Base-by-base conservation (phyloP, 371 early-diverging fungal genomes). In the Actinomucor elegans region DNA sequence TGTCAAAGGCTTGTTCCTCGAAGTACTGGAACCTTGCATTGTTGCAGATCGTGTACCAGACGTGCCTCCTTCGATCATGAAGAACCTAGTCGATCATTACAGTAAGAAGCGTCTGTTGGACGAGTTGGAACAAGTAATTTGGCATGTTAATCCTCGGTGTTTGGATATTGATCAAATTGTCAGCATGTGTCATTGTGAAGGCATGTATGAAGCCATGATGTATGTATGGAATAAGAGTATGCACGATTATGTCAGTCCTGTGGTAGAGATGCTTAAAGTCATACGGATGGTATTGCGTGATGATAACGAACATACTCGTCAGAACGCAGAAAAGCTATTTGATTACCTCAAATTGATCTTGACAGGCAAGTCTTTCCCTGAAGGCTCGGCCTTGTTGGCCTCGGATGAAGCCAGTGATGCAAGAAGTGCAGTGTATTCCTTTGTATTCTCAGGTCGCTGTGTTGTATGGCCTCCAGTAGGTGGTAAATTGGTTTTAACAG, bases 211-310 rank as follows among this genome's bases (percentile, higher is more conserved):
- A 37, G 92, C 86, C 1, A 74, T 91, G 64, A 88, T 89, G 56
- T 91, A 86, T 57, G 86, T 91, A 0, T 91, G 88, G 86, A 91
- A 87, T 55, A 67, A 81, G 45, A 84, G 83, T 26, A 78, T 91
- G 67, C 71, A 80, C 4, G 93, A 93, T 57, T 91, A 82, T 70
- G 88, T 89, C n/a, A 85, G 86, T 23, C 92, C 92, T 0, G 73
- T 91, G 4, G 84, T 91, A 20, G 87, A 88, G 43, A 75, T 93
- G 50, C 69, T 93, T 5, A 75, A 79, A 48, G 73, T 86, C 7
- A 73, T 89, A 33, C 79, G 81, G 27, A 28, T 49, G 5, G 78
- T 84, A 4, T 61, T 86, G n/a, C 75, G 79, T 35, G 66, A 74
- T 23, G 59, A 67, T 28, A 49, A 15, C 7, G 12, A 29, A n/a